Evolutionary conservation across 2,329 filamentous ascomycete genomes (phyloP), one percentile per base, ranked within the genome.

Genomic region (Grosmannia penicillata): DNA sequence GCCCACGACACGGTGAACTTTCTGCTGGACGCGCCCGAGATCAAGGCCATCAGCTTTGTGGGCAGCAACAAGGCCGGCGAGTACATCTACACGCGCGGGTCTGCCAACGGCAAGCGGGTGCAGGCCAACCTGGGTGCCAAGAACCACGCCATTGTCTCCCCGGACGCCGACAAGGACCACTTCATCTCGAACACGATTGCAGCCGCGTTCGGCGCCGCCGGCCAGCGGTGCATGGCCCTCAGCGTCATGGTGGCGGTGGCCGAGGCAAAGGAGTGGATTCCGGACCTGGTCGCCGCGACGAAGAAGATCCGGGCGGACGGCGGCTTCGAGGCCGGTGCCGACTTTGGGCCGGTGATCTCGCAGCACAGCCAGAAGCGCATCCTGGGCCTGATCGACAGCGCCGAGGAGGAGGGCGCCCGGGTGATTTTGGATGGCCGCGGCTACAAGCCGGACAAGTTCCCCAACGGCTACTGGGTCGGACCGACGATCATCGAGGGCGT

Each of bases 121-220:
- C 83, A 91, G 62, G 83, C 83, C 56, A 89, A 91, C 61, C 62
- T 91, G 44, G 83, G 83, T 28, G 83, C 83, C 47, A 91, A 91
- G 72, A 91, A 91, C 67, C 83, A 91, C 56, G 82, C 82, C 24
- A 79, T 80, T 39, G 76, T 89, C 24, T 71, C 87, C 41, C 82
- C 82, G 17, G 83, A 91, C 63, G 82, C 77, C 65, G 87, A 89
- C 66, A 87, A 84, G 72, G 86, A 89, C 65, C 80, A 86, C 51
- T 82, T 85, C 47, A 63, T 91, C 51, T 87, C 87, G 61, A 79
- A 81, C 30, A 82, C 89, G 47, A 72, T 82, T 6, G 83, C 83
- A 47, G 83, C 83, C 26, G 82, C 83, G 19, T 91, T 89, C 48
- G 83, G 83, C 47, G 83, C 83, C 46, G 83, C 83, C 18, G 83